Conservation (phyloP, 1,284 basidiomycete genomes). For the Cystobasidium pallidum region DNA sequence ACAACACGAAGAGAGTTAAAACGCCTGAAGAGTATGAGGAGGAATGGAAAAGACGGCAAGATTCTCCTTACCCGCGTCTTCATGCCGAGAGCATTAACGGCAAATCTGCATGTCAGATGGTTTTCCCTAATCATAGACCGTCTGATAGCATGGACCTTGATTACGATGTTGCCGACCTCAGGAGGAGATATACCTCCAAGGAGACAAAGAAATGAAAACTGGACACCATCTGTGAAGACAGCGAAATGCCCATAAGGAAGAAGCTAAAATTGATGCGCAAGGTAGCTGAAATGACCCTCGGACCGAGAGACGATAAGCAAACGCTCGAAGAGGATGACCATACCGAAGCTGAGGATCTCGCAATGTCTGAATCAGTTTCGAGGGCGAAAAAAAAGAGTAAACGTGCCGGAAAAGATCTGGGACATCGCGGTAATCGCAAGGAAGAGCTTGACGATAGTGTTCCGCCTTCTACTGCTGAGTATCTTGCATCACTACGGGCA, state of each 20-base stretch:
- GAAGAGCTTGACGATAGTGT: not conserved
- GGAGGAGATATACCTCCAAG: not conserved
- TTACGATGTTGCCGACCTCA: not conserved
- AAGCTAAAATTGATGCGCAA: not conserved
- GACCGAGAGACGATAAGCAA: not conserved
- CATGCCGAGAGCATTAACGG: not conserved
- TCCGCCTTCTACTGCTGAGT: constrained; percentile 4
- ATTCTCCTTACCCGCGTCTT: constrained; percentile 15
- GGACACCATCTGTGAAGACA: not conserved
- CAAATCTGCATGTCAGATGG: not conserved
- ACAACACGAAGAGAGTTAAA: not conserved
- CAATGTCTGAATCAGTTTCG: not conserved
- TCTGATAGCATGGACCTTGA: not conserved
- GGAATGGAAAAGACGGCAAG: constrained; percentile 20
- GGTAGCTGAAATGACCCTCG: not conserved
- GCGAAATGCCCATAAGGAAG: not conserved
- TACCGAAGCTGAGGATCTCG: not conserved
- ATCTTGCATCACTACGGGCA: not conserved
- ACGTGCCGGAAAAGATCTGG: constrained; percentile 5
- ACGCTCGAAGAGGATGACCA: not conserved
- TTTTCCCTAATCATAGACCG: not conserved
- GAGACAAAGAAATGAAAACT: constrained; percentile 1
- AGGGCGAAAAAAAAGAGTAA: constrained; percentile 4
- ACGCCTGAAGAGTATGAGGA: constrained; percentile 7
- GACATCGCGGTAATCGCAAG: not conserved